Evolutionary conservation across 345 rosid species (phyloP), one percentile per base, ranked within the genome.

Genomic region (Gossypium herbaceum): DNA sequence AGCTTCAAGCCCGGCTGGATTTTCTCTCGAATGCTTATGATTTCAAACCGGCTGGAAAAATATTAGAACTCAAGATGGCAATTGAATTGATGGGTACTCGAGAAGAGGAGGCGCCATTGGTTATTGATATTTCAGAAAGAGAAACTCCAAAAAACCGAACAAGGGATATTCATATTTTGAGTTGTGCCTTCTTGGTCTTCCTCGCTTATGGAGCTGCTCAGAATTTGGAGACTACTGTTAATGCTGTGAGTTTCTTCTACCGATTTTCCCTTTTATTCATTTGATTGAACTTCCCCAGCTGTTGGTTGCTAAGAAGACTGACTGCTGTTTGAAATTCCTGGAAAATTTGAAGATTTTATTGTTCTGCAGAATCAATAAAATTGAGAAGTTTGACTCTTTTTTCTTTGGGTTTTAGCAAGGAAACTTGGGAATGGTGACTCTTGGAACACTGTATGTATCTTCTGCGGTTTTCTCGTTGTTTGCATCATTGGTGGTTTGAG

Each of bases 191-290:
- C 17, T 76, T 94, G 78, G 76, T 94, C 71, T 94, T 94, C 79
- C 90, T 85, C 65, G 90, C 97, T 64, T 94, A 81, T 61, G 98
- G 98, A 65, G 98, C 97, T 73, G 97, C 98, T 78, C 97, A 94
- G 86, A 94, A 94, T 83, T 88, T 94, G 24, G 90, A 92, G 82
- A 91, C 92, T 13, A 92, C 92, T 24, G 79, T 94, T 75, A 91
- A 94, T 73, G 79, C 90, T 62, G 97, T 94, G 70, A 84, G 86
- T 83, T 59, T 24, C 63, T 59, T 12, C 29, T 22, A 12, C 34
- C 41, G 7, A 34, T 58, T 58, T 22, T 58, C 62, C 22, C 12
- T 58, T 4, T 22, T 58, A 58, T 58, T 11, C 7, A 58, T 12
- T 59, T 12, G 16, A 25, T 59, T 59, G 63, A 24, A 59, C 24